These are phyloP conservation scores for Tetracladium marchalianum DNA, from an alignment of 495 filamentous ascomycete genomes.

Conservation along the genomic window DNA sequence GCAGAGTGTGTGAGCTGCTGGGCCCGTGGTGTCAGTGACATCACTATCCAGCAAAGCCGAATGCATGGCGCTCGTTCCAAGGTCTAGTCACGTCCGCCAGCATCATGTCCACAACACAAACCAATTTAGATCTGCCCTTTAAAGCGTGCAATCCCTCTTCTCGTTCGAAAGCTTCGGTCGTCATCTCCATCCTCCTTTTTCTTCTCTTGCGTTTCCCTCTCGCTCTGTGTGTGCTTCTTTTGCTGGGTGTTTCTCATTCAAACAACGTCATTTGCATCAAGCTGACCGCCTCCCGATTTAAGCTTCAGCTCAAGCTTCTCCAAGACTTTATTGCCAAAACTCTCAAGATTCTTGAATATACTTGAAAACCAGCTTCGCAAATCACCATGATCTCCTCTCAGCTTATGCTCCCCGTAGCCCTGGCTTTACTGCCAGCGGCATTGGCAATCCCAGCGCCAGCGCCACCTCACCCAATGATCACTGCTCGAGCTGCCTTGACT, in stretches of 20 bases:
- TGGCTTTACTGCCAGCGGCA: conserved; percentile 10
- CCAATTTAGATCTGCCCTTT: neutral
- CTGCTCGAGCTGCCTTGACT: conserved; percentile 30
- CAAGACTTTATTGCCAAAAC: neutral
- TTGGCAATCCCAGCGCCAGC: conserved; percentile 13
- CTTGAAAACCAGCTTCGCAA: no score
- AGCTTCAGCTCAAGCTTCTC: neutral
- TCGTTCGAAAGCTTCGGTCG: no score
- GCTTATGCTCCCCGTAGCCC: neutral
- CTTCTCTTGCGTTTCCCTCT: neutral
- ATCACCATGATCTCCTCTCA: neutral
- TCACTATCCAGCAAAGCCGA: no score
- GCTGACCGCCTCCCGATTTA: neutral
- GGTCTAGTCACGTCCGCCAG: no score
- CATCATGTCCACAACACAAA: no score
- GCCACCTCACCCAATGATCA: conserved; percentile 34
- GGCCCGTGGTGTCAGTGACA: no score
- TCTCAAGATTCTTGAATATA: neutral
- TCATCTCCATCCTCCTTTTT: no score
- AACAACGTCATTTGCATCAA: neutral
- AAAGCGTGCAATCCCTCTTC: neutral
- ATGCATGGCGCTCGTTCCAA: no score
- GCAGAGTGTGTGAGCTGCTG: no score
- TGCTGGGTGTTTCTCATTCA: neutral
- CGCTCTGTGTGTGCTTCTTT: neutral